Conservation (phyloP, 73 alveolate genomes). For the Paramecium octaurelia region DNA sequence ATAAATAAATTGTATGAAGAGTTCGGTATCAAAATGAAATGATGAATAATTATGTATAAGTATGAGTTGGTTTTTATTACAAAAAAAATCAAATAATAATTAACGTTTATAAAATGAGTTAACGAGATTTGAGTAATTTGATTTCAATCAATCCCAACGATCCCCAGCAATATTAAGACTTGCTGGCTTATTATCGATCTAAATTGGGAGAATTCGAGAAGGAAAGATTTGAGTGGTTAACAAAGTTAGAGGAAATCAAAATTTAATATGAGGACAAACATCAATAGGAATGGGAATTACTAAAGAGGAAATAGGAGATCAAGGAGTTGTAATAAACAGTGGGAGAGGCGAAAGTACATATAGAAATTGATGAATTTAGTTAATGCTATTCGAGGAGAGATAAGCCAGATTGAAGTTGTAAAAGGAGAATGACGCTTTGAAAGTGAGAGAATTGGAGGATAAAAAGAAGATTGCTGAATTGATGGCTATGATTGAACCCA, state of each 20-base stretch:
- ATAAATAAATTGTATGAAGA: background rate
- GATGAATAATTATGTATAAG: background rate
- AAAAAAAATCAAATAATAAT: background rate
- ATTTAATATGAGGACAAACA: conserved; percentile 45
- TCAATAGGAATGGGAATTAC: conserved; percentile 32
- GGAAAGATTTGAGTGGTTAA: conserved; percentile 48
- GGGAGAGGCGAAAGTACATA: conserved; percentile 21
- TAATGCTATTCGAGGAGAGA: conserved; percentile 45
- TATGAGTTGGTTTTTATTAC: background rate
- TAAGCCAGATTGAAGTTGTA: conserved; percentile 11
- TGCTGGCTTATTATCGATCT: conserved; percentile 1
- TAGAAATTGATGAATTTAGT: background rate
- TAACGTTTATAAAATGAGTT: conserved; percentile 14
- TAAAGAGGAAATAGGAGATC: conserved; percentile 19
- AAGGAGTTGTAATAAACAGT: conserved; percentile 7
- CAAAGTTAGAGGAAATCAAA: conserved; percentile 30
- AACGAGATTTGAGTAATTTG: background rate
- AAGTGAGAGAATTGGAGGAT: conserved; percentile 44
- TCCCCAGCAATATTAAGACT: conserved; percentile 24
- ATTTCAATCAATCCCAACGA: background rate
- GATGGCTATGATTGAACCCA: conserved; percentile 29
- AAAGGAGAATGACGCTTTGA: conserved; percentile 17
- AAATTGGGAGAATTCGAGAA: conserved; percentile 33
- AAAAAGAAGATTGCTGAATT: conserved; percentile 33
- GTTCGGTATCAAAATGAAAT: background rate